A percentile compares a stretch with the other conserved stretches of the same genome.
Evolutionary conservation across 2,329 filamentous ascomycete species (phyloP).

Genomic region (Neofusicoccum sp.): DNA sequence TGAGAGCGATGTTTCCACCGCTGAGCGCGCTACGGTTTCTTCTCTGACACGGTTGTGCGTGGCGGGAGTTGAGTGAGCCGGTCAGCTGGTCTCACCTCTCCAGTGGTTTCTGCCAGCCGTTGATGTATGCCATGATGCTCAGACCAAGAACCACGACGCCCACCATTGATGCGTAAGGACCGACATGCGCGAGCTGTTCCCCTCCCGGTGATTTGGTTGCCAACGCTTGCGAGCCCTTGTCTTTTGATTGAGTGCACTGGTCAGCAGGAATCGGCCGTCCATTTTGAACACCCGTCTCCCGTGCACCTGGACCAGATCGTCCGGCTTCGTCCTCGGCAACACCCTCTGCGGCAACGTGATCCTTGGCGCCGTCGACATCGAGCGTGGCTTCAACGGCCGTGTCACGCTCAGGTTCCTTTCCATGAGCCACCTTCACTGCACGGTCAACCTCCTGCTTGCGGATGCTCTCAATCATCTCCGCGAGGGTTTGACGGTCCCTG

Average conservation of each 20-base stretch:
- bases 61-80: background rate
- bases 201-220: conserved; percentile 29
- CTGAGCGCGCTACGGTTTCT: background rate
- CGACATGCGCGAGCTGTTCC: conserved; percentile 36
- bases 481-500: conserved; percentile 71
- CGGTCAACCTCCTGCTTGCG: conserved; percentile 66
- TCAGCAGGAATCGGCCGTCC: conserved; percentile 32
- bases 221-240: conserved; percentile 29
- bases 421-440: conserved; percentile 45
- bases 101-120: conserved; percentile 46
- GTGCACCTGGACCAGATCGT: background rate
- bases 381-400: conserved; percentile 20
- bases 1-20: conserved; percentile 2
- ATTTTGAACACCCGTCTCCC: conserved; percentile 31
- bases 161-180: conserved; percentile 41
- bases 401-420: conserved; percentile 32
- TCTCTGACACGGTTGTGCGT: background rate
- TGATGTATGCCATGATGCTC: conserved; percentile 45
- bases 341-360: conserved; percentile 14
- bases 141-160: conserved; percentile 44
- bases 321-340: conserved; percentile 13
- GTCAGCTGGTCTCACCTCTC: conserved; percentile 42
- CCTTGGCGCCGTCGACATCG: conserved; percentile 28
- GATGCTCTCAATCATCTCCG: conserved; percentile 86
- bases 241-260: conserved; percentile 30